A percentile compares a stretch with the other conserved stretches of the same genome.
Conservation (phyloP, 2,329 filamentous ascomycete species). For the Aspergillus sp. region DNA sequence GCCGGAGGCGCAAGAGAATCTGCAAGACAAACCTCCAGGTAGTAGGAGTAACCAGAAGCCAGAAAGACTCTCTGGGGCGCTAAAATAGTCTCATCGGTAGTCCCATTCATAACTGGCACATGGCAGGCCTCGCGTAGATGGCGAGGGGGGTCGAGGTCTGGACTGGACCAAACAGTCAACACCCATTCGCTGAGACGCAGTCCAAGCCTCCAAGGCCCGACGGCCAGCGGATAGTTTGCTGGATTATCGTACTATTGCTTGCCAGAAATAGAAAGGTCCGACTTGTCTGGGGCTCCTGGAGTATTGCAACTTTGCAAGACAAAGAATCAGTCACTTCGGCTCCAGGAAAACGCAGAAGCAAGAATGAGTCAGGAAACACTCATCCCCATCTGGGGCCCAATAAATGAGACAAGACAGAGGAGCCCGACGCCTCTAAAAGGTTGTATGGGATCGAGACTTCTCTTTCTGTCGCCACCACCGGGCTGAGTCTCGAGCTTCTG, state of each 20-base stretch:
- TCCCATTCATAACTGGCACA: constrained; percentile 11
- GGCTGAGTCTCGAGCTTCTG: not conserved
- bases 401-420: constrained; percentile 2
- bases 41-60: not conserved
- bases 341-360: constrained; percentile 5
- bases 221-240: not conserved
- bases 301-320: not conserved
- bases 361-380: not conserved
- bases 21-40: not conserved
- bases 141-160: not conserved
- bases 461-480: constrained; percentile 1
- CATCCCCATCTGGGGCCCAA: not conserved
- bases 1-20: not conserved
- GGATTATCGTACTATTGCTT: not conserved
- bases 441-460: not conserved
- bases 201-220: constrained; percentile 5
- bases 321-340: constrained; percentile 1
- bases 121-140: constrained; percentile 1
- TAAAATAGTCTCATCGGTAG: constrained; percentile 13
- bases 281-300: not conserved
- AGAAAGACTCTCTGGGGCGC: not conserved
- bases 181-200: constrained; percentile 2
- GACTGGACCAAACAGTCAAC: not conserved
- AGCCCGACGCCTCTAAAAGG: not conserved
- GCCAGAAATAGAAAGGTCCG: not conserved